Evolutionary conservation across 1,284 basidiomycete species (phyloP), one percentile per base, ranked within the genome.

Genomic region (Hortiboletus rubellus): DNA sequence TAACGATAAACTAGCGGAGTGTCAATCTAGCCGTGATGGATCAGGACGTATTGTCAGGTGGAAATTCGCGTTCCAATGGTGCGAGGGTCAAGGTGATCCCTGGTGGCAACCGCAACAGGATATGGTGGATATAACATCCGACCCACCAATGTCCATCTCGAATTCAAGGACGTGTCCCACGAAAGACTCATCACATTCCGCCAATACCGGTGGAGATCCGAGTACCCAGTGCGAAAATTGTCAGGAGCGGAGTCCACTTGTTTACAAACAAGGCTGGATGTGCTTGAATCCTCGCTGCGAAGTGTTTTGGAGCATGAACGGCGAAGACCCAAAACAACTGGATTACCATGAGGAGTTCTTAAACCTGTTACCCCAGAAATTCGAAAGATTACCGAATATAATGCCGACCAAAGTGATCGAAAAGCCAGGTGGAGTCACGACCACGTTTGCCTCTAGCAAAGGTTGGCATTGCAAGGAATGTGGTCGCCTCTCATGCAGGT

Each of bases 51-150:
- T 89, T 18, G 78, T 89, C 7, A 78, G 89, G 11, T 89, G 83
- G 69, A 92, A 92, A 67, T 91, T 92, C 63, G 83, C 85, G 7
- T 92, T 92, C 63, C 85, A 87, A 60, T 92, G 89, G 87, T 89
- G 86, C 60, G 80, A 85, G 59, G 79, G 78, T 47, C 89, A 91
- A 72, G 86, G 81, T 37, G 61, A 73, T 49, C 75, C 66, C 11
- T 66, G 67, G 59, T 71, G 70, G 64, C 40, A 37, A 10, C 36
- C 60, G 60, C 44, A 50, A 59, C 51, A 42, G 18, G 42, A 47
- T 5, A 44, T n/a, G 44, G 43, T 15, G 22, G 45, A 36, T 31
- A 14, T 30, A 22, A 40, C 38, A 15, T 24, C 51, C 12, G 30
- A 52, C 17, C 14, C 48, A 14, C 42, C 36, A 12, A 49, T 11